Conservation (phyloP, 352 stramenopile genomes). For the Pythium grandisporangium region DNA sequence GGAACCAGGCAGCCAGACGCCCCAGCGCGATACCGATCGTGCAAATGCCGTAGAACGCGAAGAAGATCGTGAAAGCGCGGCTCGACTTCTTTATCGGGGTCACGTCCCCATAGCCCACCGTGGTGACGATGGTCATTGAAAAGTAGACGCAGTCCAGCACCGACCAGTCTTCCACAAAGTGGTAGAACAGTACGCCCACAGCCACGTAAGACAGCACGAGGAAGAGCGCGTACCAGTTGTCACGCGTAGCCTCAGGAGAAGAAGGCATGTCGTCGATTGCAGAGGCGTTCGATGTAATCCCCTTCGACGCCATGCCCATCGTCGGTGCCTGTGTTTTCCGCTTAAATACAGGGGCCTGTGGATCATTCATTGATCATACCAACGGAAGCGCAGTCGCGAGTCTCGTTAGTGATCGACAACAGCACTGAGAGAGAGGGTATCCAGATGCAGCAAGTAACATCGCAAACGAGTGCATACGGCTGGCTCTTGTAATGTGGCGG, state of each 20-base stretch:
- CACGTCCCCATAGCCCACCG: slow-evolving; percentile 84
- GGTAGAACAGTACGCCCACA: slow-evolving; percentile 44
- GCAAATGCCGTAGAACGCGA: slow-evolving; percentile 62
- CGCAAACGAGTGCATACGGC: too few relatives aligned
- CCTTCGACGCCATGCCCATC: too few relatives aligned
- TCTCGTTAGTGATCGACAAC: too few relatives aligned
- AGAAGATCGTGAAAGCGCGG: slow-evolving; percentile 85
- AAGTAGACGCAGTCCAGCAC: slow-evolving; percentile 88
- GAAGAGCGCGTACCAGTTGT: slow-evolving; percentile 30
- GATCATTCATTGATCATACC: too few relatives aligned
- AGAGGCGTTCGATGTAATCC: too few relatives aligned
- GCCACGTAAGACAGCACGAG: slow-evolving; percentile 52
- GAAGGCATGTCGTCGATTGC: neutral
- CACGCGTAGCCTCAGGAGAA: neutral
- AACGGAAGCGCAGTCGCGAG: too few relatives aligned
- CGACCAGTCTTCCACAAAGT: slow-evolving; percentile 43
- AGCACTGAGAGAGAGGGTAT: too few relatives aligned
- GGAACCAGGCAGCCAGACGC: slow-evolving; percentile 37
- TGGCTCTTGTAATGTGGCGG: too few relatives aligned
- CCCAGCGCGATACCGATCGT: slow-evolving; percentile 63
- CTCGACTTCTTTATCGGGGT: slow-evolving; percentile 34
- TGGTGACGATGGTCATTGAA: slow-evolving; percentile 89
- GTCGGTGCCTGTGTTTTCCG: too few relatives aligned
- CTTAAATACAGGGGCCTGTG: too few relatives aligned
- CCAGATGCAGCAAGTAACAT: too few relatives aligned